Conservation (phyloP, 176 grass and related monocot genomes). For the Oryza longistaminata region DNA sequence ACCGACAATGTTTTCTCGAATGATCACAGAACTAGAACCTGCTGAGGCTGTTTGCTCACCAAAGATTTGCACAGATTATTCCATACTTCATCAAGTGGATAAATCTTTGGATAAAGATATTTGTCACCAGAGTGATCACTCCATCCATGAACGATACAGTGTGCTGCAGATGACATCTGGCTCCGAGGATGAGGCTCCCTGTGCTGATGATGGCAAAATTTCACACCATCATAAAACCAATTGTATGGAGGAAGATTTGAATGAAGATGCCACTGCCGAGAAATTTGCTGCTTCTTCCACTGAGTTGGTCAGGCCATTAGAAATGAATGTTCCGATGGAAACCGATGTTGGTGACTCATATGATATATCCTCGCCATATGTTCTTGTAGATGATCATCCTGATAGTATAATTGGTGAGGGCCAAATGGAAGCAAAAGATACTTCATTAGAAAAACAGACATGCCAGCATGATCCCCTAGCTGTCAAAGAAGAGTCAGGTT, state of each 20-base stretch:
- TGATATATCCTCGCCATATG: conserved; percentile 20
- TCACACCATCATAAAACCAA: conserved; percentile 26
- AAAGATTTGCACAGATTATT: conserved; percentile 42
- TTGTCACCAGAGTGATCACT: conserved; percentile 48
- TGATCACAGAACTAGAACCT: conserved; percentile 31
- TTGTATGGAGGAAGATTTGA: conserved; percentile 27
- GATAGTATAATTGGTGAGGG: neutral
- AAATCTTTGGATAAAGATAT: conserved; percentile 45
- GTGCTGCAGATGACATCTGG: conserved; percentile 69
- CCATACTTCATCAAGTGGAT: conserved; percentile 34
- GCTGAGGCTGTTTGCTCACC: conserved; percentile 29
- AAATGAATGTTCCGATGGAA: conserved; percentile 40
- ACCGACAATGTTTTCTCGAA: neutral
- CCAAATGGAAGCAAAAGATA: conserved; percentile 22
- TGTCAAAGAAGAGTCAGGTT: conserved; percentile 21
- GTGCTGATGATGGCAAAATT: conserved; percentile 46
- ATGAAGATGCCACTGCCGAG: conserved; percentile 31
- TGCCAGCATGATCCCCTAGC: neutral
- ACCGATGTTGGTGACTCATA: conserved; percentile 21
- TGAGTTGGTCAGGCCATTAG: conserved; percentile 38
- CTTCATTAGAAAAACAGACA: neutral
- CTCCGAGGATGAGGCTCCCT: conserved; percentile 52
- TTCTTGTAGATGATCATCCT: conserved; percentile 25
- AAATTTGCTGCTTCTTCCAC: conserved; percentile 13
- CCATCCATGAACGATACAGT: conserved; percentile 45